Base-by-base conservation (phyloP, 1,284 basidiomycete genomes). In the Cronartium quercuum region DNA sequence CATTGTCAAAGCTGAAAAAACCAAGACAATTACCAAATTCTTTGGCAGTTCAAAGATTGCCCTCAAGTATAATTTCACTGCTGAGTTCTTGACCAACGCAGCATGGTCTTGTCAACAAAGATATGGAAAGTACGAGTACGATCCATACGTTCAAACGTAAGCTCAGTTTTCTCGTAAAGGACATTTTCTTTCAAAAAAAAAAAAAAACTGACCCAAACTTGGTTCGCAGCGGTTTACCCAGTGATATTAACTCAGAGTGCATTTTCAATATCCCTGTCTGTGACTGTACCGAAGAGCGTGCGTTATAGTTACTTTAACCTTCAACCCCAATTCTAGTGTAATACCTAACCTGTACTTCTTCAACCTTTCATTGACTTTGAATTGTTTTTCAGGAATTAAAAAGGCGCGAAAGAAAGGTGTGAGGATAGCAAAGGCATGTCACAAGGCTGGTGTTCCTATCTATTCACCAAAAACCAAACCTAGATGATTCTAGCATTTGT, bases 201-300 rank as follows among this genome's bases (percentile, higher is more conserved):
- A 13, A 15, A 13, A 21, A 15, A 35, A 40, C 60, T 40, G 18
- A 70, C 37, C 5, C n/a, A 51, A 44, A 24, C 38, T 35, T n/a
- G 10, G 15, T 35, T n/a, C 18, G 21, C 40, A 75, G 65, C 1
- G 60, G 63, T 21, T 51, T 75, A 35, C 71, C 71, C 7, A 55
- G 18, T 2, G 71, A 75, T 55, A n/a, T 75, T 1, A 51, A 75
- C 51, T 35, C 71, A 4, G 65, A 66, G 58, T 75, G 71, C 40
- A 35, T 75, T 29, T 67, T 75, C 15, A 75, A 67, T 47, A 15
- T 75, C 0, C 71, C 71, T 5, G 71, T 75, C 13, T 75, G 71
- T 37, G 71, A 75, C 40, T 75, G 71, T 24, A 75, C 65, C 3
- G 40, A 51, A 51, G 9, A 34, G 66, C 29, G 71, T 75, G 41